Conservation (phyloP, 495 filamentous ascomycete species). For the Bryoglossum gracile region DNA sequence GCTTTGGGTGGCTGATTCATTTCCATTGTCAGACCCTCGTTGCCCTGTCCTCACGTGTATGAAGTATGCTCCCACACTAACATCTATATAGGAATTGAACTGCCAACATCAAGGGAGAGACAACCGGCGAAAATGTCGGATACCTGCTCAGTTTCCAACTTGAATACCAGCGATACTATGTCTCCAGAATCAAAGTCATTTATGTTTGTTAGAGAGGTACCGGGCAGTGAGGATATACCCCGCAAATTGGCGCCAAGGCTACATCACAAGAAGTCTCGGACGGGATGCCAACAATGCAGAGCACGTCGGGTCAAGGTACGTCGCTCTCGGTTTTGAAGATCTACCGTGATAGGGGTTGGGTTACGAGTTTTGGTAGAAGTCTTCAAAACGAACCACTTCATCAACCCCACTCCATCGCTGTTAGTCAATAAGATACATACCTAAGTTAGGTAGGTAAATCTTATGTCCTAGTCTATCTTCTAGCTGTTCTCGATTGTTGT, state of each 20-base stretch:
- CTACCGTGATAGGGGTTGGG: not conserved
- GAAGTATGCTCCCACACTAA: too few relatives aligned
- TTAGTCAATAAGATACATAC: too few relatives aligned
- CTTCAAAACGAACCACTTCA: too few relatives aligned
- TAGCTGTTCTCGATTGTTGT: too few relatives aligned
- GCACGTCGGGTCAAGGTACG: conserved; percentile 33
- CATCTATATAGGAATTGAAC: too few relatives aligned
- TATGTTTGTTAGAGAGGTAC: conserved; percentile 7
- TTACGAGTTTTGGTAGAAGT: too few relatives aligned
- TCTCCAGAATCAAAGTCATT: not conserved
- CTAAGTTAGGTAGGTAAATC: too few relatives aligned
- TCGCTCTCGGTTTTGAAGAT: not conserved
- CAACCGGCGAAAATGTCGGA: not conserved
- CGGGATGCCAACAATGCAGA: conserved; percentile 32
- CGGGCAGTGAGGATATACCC: not conserved
- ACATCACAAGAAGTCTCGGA: conserved; percentile 18
- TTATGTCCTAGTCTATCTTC: too few relatives aligned
- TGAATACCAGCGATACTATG: not conserved
- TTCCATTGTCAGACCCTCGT: not conserved
- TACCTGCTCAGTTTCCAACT: not conserved
- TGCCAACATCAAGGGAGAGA: too few relatives aligned
- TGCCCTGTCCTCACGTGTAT: too few relatives aligned
- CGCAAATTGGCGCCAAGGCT: conserved; percentile 2
- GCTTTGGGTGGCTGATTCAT: not conserved
- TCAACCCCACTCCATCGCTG: too few relatives aligned